Evolutionary conservation across 164 flowering plant genomes (phyloP), one percentile per base, ranked within the genome.

Genomic region (Sextonia rubra): DNA sequence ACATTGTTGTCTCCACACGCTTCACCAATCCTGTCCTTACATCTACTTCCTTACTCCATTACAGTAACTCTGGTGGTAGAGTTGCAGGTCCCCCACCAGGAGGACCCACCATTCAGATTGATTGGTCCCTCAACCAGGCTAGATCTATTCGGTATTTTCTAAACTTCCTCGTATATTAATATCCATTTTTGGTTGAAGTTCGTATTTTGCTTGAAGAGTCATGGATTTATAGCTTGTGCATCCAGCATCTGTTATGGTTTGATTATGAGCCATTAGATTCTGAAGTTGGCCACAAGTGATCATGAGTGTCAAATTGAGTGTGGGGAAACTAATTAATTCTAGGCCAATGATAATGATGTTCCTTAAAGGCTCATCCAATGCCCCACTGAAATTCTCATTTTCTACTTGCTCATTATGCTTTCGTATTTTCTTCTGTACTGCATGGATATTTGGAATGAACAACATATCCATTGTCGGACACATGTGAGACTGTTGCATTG

Each of bases 71-170:
- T 0, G 62, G 49, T 5, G 81, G 55, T 32, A 76, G 77, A 55
- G 91, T 91, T 72, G 91, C 86, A 15, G 98, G 98, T 68, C 85
- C 89, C 56, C 82, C 82, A 49, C 98, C 99, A 3, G 80, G 84
- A 30, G 99, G 92, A 0, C 99, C 99, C 0, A 91, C 97, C 44
- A 84, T 76, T 70, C 80, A 90, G 79, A 82, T 93, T 67, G 86
- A 77, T 72, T 91, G 85, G 85, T 96, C 99, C 30, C 82, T 96
- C 73, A 75, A 73, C 78, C 98, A 93, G 79, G 95, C 98, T 14
- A 74, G 92, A 80, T 83, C 98, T 0, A 81, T 96, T 11, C 78
- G 98, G 98, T 91, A 89, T 11, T 25, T 69, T n/a, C 25, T 20
- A 2, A 17, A 26, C 25, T 18, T 58, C 64, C 44, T 37, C 44